These are phyloP conservation scores for Rozella allomycis DNA, from an alignment of 371 early-diverging fungal species.

Conservation along the genomic window DNA sequence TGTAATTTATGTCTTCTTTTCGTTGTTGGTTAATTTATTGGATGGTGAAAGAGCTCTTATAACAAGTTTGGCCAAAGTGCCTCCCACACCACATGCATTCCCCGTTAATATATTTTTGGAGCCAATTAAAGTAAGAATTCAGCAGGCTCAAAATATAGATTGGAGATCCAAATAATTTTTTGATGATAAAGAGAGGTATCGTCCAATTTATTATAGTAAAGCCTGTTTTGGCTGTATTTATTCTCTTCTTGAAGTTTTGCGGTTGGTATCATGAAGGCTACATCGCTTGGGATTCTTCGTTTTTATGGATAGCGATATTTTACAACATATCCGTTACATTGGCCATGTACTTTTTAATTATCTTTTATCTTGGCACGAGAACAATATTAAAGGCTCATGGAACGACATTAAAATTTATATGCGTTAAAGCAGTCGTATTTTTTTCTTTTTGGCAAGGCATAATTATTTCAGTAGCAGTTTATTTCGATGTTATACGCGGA, in stretches of 20 bases:
- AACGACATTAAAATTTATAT: conserved; percentile 77
- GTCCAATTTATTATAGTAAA: conserved; percentile 81
- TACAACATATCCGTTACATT: conserved; percentile 69
- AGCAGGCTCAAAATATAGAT: not conserved
- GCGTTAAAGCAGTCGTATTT: conserved; percentile 81
- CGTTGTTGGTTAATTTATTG: conserved; percentile 58
- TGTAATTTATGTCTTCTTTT: conserved; percentile 86
- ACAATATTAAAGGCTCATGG: no score
- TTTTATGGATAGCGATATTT: conserved; percentile 54
- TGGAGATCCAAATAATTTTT: conserved; percentile 1
- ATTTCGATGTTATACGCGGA: conserved; percentile 41
- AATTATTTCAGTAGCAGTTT: conserved; percentile 53
- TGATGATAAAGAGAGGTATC: conserved; percentile 36
- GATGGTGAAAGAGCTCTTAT: conserved; percentile 45
- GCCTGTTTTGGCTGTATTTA: conserved; percentile 50
- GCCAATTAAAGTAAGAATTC: conserved; percentile 40
- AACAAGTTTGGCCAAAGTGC: conserved; percentile 8
- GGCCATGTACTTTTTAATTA: conserved; percentile 61
- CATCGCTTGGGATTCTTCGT: conserved; percentile 41
- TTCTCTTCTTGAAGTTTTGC: conserved; percentile 49
- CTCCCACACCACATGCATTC: conserved; percentile 55
- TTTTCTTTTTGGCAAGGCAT: conserved; percentile 93
- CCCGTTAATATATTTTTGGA: conserved; percentile 49
- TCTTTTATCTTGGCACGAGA: conserved; percentile 73
- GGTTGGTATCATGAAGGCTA: conserved; percentile 59